Evolutionary conservation across 2,329 filamentous ascomycete genomes (phyloP).

Genomic region (Alternaria alternata): DNA sequence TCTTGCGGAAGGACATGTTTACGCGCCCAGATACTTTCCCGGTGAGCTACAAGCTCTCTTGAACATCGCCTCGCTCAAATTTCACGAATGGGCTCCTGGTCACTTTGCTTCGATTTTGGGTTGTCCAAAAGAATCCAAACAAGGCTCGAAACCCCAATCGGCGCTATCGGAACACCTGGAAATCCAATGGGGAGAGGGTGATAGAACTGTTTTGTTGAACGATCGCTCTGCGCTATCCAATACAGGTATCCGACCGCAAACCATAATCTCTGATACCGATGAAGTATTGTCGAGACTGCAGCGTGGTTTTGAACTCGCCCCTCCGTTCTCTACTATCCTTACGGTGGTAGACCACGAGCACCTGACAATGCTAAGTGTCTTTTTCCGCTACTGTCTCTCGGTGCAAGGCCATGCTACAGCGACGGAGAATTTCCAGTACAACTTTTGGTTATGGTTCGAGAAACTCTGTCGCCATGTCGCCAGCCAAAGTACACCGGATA

Average conservation of each 20-base stretch:
- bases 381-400: neutral
- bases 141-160: neutral
- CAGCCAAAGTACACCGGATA: neutral
- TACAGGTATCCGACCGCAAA: neutral
- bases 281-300: neutral
- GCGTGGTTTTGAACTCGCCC: neutral
- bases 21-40: neutral
- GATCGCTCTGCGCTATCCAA: neutral
- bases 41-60: neutral
- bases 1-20: neutral
- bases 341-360: neutral
- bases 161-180: neutral
- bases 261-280: neutral
- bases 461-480: neutral
- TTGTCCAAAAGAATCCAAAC: neutral
- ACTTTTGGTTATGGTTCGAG: neutral
- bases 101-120: neutral
- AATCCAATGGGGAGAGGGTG: neutral
- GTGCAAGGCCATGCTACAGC: neutral
- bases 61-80: neutral
- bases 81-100: neutral
- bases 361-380: neutral
- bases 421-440: neutral
- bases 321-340: neutral
- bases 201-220: neutral